Evolutionary conservation across 2,329 filamentous ascomycete species (phyloP).

Genomic region (Nigrograna mackinnonii): DNA sequence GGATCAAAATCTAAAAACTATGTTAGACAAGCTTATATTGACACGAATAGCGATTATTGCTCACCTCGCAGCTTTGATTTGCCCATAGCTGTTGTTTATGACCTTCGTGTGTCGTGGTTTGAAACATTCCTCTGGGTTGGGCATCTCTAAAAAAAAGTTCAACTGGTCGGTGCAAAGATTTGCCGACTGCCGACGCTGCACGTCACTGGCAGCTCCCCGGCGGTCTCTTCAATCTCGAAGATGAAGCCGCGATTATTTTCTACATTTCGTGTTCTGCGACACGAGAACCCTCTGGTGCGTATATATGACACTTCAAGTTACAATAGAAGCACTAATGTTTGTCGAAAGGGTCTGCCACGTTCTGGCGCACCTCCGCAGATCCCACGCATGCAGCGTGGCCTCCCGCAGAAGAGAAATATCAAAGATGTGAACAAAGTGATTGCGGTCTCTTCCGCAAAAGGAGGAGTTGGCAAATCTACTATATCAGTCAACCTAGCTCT

Average conservation of each 20-base stretch:
- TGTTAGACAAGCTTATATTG: neutral
- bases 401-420: slow-evolving; percentile 81
- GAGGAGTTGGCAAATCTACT: slow-evolving; percentile 97
- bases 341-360: slow-evolving; percentile 75
- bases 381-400: slow-evolving; percentile 76
- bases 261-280: slow-evolving; percentile 53
- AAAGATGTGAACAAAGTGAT: slow-evolving; percentile 87
- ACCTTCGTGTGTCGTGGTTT: neutral
- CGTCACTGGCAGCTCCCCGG: slow-evolving; percentile 13
- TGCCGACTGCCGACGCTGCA: slow-evolving; percentile 7
- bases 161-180: neutral
- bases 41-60: neutral
- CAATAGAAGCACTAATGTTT: neutral
- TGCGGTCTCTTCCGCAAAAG: slow-evolving; percentile 95
- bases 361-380: slow-evolving; percentile 68
- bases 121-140: neutral
- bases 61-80: slow-evolving; percentile 36
- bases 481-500: slow-evolving; percentile 85
- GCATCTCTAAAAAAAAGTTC: slow-evolving; percentile 30
- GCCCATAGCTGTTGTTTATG: slow-evolving; percentile 23
- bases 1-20: slow-evolving; percentile 73
- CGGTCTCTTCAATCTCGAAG: slow-evolving; percentile 20
- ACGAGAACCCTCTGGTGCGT: slow-evolving; percentile 86
- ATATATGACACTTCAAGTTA: slow-evolving; percentile 1
- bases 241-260: slow-evolving; percentile 59